Base-by-base conservation (phyloP, 192 early-diverging fungal genomes). In the Ramicandelaber brevisporus region DNA sequence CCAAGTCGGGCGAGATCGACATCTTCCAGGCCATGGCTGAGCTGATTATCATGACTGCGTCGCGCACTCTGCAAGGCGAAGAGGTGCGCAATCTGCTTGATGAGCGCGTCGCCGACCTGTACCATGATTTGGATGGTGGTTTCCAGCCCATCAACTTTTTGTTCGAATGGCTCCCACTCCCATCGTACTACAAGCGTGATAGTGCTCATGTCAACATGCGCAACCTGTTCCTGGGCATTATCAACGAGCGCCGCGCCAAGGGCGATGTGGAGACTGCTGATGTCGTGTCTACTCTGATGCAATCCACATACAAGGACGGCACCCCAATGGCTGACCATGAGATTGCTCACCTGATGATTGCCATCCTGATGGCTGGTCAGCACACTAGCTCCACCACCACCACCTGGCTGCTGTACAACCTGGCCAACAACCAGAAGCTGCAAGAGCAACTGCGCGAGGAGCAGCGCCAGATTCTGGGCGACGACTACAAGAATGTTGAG, bases 291-390 rank as follows among this genome's bases (percentile, higher is more conserved):
- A 59, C 65, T 5, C 53, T 92, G 33, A 82, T 87, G 69, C 57
- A 71, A 31, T 63, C 73, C 26, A 63, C 55, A 14, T 97, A 97
- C 63, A 87, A 84, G 61, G 65, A 77, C 41, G 90, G 90, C 19
- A 63, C 65, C 31, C 55, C 57, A 20, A 47, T 89, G 51, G 66
- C 79, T 15, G 80, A 93, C 45, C 51, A 66, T 21, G 78, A 83
- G 30, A 58, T 82, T 33, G 77, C 84, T 14, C 78, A 85, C 63
- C 73, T 97, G 66, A 77, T 92, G 75, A 97, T 97, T 63, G 92
- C 92, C 12, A 44, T 82, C 26, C 59, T 97, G 27, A 81, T 97
- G 70, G 92, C 78, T 19, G 92, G 92, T n/a, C 88, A 93, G 50
- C 92, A 97, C 53, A 93, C 92, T 3, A 68, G 61, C 11, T 77